Percentiles rank a stretch among this genome's conserved stretches.
Evolutionary conservation across 495 filamentous ascomycete genomes (phyloP).

Genomic region (Entonaema liquescens): DNA sequence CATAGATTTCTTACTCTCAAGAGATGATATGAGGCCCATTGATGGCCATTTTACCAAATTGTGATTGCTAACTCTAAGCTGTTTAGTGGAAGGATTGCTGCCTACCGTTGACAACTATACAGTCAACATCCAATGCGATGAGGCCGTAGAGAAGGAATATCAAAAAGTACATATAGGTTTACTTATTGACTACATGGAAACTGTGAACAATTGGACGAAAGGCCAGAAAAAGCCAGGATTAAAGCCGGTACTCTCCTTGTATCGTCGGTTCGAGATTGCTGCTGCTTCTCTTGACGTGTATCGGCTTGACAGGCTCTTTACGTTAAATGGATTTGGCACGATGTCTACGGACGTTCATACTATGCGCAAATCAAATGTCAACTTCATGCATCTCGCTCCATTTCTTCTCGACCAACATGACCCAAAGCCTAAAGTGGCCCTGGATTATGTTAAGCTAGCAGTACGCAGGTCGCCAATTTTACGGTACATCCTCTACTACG

Average conservation of each 20-base stretch:
- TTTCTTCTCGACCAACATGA: constrained; percentile 18
- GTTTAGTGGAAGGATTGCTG: constrained; percentile 36
- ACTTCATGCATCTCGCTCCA: constrained; percentile 22
- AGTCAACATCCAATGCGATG: constrained; percentile 30
- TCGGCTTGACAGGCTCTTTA: constrained; percentile 24
- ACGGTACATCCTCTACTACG: constrained; percentile 38
- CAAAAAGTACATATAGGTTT: constrained; percentile 30
- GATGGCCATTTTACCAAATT: background rate
- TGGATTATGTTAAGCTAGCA: constrained; percentile 36
- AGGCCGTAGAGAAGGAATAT: constrained; percentile 18
- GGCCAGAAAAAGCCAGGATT: background rate
- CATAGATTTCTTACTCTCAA: background rate
- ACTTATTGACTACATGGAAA: constrained; percentile 32
- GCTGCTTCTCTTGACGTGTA: constrained; percentile 38
- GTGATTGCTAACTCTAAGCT: background rate
- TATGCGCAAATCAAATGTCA: constrained; percentile 32
- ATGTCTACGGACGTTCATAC: constrained; percentile 7
- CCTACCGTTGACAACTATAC: constrained; percentile 40
- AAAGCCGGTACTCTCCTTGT: background rate
- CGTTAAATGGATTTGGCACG: constrained; percentile 16
- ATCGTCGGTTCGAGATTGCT: constrained; percentile 33
- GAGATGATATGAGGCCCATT: background rate
- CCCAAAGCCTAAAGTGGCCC: constrained; percentile 5
- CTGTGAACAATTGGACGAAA: constrained; percentile 1
- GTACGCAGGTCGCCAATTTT: constrained; percentile 36